Conservation (phyloP, 2,329 filamentous ascomycete genomes). For the Diaporthe humulicola region DNA sequence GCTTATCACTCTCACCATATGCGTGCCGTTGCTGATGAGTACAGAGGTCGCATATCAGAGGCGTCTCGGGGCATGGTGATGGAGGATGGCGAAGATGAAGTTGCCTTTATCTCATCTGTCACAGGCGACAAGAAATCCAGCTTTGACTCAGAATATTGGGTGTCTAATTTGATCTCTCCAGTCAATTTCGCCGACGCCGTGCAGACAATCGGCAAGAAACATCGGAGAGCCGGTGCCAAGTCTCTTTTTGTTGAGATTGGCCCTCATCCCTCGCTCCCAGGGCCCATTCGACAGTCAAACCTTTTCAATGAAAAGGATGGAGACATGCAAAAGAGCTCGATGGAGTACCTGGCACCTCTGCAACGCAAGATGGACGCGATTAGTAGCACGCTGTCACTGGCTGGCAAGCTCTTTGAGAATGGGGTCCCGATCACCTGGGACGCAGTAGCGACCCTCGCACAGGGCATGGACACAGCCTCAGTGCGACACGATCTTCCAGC, state of each 20-base stretch:
- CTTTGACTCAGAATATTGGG: slow-evolving; percentile 33
- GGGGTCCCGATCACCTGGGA: background rate
- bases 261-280: slow-evolving; percentile 46
- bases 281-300: slow-evolving; percentile 45
- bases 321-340: background rate
- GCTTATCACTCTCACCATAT: slow-evolving; percentile 41
- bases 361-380: slow-evolving; percentile 60
- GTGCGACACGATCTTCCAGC: background rate
- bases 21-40: slow-evolving; percentile 11
- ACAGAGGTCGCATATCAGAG: background rate
- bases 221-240: background rate
- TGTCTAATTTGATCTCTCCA: background rate
- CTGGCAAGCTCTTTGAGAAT: background rate
- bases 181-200: slow-evolving; percentile 24
- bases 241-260: slow-evolving; percentile 47
- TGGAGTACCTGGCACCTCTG: slow-evolving; percentile 58
- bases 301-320: background rate
- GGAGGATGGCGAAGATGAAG: background rate
- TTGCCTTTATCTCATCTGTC: slow-evolving; percentile 15
- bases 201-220: background rate
- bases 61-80: slow-evolving; percentile 36
- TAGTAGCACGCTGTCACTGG: slow-evolving; percentile 55
- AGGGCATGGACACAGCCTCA: background rate
- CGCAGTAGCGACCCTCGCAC: background rate
- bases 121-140: background rate